Conservation (phyloP, 805 yeast species). For the Nakazawaea ernobii region DNA sequence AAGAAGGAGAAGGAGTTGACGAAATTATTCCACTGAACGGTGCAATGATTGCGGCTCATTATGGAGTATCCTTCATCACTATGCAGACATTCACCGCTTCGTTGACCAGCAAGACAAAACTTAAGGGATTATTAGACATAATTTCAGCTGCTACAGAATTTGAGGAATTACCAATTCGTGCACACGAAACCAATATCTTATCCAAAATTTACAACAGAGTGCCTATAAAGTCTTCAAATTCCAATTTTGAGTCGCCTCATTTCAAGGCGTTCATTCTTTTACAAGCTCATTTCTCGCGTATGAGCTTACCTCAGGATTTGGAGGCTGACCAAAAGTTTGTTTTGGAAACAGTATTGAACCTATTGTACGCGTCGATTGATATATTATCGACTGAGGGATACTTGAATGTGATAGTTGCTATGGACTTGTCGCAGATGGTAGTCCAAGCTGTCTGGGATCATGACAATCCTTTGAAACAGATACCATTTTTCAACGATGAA, state of each 20-base stretch:
- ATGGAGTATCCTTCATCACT: conserved; percentile 59
- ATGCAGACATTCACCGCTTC: conserved; percentile 54
- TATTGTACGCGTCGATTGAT: conserved; percentile 69
- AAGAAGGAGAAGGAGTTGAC: conserved; percentile 29
- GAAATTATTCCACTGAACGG: conserved; percentile 60
- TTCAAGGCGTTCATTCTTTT: conserved; percentile 69
- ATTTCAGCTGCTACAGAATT: conserved; percentile 69
- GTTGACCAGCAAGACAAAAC: conserved; percentile 47
- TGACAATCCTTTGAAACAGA: conserved; percentile 72
- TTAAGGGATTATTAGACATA: conserved; percentile 58
- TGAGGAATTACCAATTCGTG: conserved; percentile 56
- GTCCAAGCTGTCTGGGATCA: conserved; percentile 83
- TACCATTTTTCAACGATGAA: conserved; percentile 59
- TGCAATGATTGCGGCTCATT: conserved; percentile 70
- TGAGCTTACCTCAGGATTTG: conserved; percentile 57
- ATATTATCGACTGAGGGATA: conserved; percentile 74
- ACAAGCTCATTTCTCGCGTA: conserved; percentile 76
- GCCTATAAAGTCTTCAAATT: conserved; percentile 50
- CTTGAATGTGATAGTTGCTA: conserved; percentile 69
- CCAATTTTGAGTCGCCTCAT: conserved; percentile 41
- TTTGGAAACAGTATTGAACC: conserved; percentile 39
- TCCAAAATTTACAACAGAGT: conserved; percentile 46
- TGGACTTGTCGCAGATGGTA: conserved; percentile 87
- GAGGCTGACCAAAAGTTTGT: conserved; percentile 49
- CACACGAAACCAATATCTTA: conserved; percentile 48